A percentile compares a stretch with the other conserved stretches of the same genome.
Evolutionary conservation across 495 filamentous ascomycete species (phyloP).

Genomic region (Terfezia boudieri): DNA sequence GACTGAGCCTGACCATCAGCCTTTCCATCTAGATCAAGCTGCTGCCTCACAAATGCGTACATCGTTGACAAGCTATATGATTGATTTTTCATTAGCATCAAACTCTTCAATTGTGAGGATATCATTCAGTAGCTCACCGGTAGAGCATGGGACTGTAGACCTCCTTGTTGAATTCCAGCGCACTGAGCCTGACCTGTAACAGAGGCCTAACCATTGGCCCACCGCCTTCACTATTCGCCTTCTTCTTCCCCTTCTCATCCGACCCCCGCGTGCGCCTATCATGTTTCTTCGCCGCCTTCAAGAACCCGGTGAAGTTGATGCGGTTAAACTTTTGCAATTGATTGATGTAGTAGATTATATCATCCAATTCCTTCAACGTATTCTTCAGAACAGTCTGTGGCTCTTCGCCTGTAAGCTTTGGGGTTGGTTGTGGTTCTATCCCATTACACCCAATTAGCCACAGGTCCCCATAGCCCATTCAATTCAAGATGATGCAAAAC

Average conservation of each 20-base stretch:
- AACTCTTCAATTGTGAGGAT: background rate
- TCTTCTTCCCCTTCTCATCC: slow-evolving; percentile 16
- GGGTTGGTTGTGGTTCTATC: background rate
- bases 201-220: slow-evolving; percentile 59
- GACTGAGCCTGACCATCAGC: slow-evolving; percentile 10
- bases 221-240: slow-evolving; percentile 2
- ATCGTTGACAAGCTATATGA: slow-evolving; percentile 50
- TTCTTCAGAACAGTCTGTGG: slow-evolving; percentile 36
- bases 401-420: slow-evolving; percentile 22
- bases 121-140: slow-evolving; percentile 22
- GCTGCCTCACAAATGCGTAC: slow-evolving; percentile 82
- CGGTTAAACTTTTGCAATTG: slow-evolving; percentile 87
- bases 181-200: slow-evolving; percentile 66
- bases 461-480: background rate
- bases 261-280: slow-evolving; percentile 62
- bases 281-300: slow-evolving; percentile 97
- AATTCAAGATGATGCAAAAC: background rate
- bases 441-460: too few species aligned
- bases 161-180: slow-evolving; percentile 84
- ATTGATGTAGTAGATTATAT: slow-evolving; percentile 71
- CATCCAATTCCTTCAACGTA: slow-evolving; percentile 56
- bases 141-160: slow-evolving; percentile 78
- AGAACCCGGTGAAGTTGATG: slow-evolving; percentile 90
- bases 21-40: slow-evolving; percentile 33
- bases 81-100: background rate